A percentile compares a stretch with the other conserved stretches of the same genome.
These are phyloP conservation scores for Tubosaeta brunneosetosa DNA, from an alignment of 768 basidiomycete species.

Conservation along the genomic window DNA sequence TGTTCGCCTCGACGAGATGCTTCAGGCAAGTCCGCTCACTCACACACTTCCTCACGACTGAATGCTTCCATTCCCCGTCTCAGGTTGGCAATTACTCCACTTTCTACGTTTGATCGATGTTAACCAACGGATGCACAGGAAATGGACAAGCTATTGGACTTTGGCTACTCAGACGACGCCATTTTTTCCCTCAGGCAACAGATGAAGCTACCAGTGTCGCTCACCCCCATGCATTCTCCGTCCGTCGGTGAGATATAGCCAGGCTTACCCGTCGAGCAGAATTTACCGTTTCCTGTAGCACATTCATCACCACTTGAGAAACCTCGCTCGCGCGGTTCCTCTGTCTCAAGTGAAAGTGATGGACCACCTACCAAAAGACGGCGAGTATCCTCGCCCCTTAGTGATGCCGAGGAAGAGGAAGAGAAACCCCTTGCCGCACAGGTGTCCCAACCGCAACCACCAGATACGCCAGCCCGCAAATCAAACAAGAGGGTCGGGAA, in stretches of 20 bases:
- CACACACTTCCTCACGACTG: constrained; percentile 6
- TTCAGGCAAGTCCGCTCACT: constrained; percentile 51
- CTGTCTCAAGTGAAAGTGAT: constrained; percentile 36
- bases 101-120: constrained; percentile 8
- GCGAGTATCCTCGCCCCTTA: too few relatives aligned
- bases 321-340: constrained; percentile 32
- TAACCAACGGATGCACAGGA: constrained; percentile 46
- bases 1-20: constrained; percentile 73
- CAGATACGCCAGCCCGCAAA: constrained; percentile 30
- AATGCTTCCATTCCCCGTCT: constrained; percentile 12
- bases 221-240: constrained; percentile 46
- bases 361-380: constrained; percentile 30
- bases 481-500: constrained; percentile 47
- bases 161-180: constrained; percentile 25
- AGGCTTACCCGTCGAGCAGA: too few relatives aligned
- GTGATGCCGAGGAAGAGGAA: constrained; percentile 47
- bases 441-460: constrained; percentile 19
- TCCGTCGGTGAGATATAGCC: constrained; percentile 48
- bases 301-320: constrained; percentile 19
- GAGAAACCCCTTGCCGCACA: constrained; percentile 51
- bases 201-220: constrained; percentile 46
- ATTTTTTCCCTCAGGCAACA: constrained; percentile 69
- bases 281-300: constrained; percentile 14
- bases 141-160: constrained; percentile 65
- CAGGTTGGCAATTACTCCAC: constrained; percentile 23